Conservation (phyloP, 257 asterid species). For the Solanum rostratum region DNA sequence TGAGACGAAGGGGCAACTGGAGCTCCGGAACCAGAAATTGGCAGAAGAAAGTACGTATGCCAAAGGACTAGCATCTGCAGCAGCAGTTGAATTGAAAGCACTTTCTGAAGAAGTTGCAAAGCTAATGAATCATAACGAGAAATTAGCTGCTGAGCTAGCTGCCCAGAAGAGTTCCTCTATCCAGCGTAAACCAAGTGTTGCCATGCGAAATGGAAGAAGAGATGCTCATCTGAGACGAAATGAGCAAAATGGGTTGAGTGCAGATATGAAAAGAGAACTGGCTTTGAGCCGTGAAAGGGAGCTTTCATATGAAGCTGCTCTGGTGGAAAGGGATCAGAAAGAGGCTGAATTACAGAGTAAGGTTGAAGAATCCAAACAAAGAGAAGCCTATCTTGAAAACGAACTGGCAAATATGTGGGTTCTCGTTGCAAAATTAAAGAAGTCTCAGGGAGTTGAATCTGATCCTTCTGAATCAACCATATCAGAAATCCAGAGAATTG, state of each 20-base stretch:
- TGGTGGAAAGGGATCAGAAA: conserved; percentile 52
- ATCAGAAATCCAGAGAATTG: conserved; percentile 15
- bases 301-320: conserved; percentile 63
- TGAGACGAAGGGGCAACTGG: conserved; percentile 61
- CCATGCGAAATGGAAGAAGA: conserved; percentile 54
- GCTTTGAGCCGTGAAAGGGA: conserved; percentile 75
- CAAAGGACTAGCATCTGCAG: conserved; percentile 96
- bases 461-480: conserved; percentile 30
- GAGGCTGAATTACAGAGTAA: conserved; percentile 71
- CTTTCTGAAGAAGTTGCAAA: conserved; percentile 96
- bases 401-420: conserved; percentile 99
- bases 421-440: conserved; percentile 77
- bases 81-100: conserved; percentile 94
- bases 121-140: conserved; percentile 85
- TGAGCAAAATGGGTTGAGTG: conserved; percentile 28
- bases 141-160: conserved; percentile 60
- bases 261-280: conserved; percentile 68
- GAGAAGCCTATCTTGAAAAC: conserved; percentile 89
- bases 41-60: conserved; percentile 95
- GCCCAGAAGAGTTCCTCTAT: conserved; percentile 52
- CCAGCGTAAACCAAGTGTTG: conserved; percentile 49
- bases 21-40: conserved; percentile 70
- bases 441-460: conserved; percentile 45
- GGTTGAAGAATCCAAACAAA: conserved; percentile 92
- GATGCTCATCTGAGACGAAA: conserved; percentile 43